These are phyloP conservation scores for Plasmodium falciparum DNA, from an alignment of 169 alveolate species.

Conservation along the genomic window DNA sequence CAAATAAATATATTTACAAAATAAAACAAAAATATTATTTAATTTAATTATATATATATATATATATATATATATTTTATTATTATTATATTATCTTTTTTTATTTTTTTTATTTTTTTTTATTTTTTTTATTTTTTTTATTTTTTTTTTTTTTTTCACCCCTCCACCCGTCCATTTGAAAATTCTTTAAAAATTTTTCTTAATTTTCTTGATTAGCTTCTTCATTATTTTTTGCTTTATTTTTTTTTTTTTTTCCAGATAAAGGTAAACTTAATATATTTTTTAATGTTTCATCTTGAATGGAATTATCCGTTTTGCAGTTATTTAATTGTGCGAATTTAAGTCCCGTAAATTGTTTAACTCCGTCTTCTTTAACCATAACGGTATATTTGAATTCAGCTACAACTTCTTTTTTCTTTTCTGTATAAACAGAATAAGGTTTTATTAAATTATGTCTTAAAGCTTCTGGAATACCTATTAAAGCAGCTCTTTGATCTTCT, in stretches of 20 bases:
- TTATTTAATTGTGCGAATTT: conserved; percentile 65
- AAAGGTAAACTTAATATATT: conserved; percentile 20
- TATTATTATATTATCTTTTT: background rate
- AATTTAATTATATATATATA: background rate
- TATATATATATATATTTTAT: background rate
- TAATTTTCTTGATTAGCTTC: conserved; percentile 15
- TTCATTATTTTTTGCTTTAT: conserved; percentile 19
- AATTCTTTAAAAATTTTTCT: background rate
- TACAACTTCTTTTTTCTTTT: conserved; percentile 92
- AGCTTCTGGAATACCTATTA: conserved; percentile 97
- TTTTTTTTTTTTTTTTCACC: background rate
- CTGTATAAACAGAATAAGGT: conserved; percentile 94
- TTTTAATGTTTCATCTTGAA: conserved; percentile 55
- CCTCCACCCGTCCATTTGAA: too few species aligned
- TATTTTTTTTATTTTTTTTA: background rate
- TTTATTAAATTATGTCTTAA: conserved; percentile 95
- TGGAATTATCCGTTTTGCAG: conserved; percentile 36
- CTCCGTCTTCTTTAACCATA: conserved; percentile 91
- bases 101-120: background rate
- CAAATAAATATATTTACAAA: too few species aligned
- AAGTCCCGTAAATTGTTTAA: conserved; percentile 88
- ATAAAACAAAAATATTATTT: background rate
- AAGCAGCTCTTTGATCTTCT: conserved; percentile 87
- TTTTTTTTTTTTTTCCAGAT: conserved; percentile 31
- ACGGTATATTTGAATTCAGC: conserved; percentile 95